Base-by-base conservation (phyloP, 345 rosid genomes). In the Hevea brasiliensis region DNA sequence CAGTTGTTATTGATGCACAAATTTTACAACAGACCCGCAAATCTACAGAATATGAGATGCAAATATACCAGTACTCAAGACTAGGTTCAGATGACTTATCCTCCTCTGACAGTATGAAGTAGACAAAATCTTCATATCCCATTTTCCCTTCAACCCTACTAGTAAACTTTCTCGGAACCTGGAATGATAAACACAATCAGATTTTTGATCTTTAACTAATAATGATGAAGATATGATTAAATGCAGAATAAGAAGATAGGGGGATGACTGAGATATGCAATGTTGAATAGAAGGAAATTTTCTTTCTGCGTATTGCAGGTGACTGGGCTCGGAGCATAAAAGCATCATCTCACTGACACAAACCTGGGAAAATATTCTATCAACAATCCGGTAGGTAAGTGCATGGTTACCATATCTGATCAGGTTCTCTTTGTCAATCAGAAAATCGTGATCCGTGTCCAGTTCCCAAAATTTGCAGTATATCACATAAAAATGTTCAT, bases 401-500 rank as follows among this genome's bases (percentile, higher is more conserved):
- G 97, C 98, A 84, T 94, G 97, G 81, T 92, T 94, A 72, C 98
- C 94, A 82, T 94, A 94, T 88, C 93, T 86, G 79, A 94, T 88
- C 56, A 94, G 97, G 86, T 94, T 94, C 84, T 94, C 98, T 84
- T 92, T 90, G 87, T 94, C 96, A 18, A 92, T 94, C 81, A 90
- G 85, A 84, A 94, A 94, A 88, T 94, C 98, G 74, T 94, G 97
- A 79, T 94, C 98, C n/a, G 92, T 87, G 80, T 94, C 98, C 72
- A 94, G 88, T 89, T 94, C 98, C 98, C 98, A 94, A 75, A 92
- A 94, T 84, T 92, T 94, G 94, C 98, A 94, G 90, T 94, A 94
- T 81, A 94, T 91, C 67, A 94, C 97, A 54, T 94, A 94, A 75
- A 94, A 94, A 80, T 94, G 98, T 72, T 94, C 98, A 79, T 94